phyloP scores from a whole-genome alignment of 2,329 filamentous ascomycete genomes.

The Talaromyces pinophilus region DNA sequence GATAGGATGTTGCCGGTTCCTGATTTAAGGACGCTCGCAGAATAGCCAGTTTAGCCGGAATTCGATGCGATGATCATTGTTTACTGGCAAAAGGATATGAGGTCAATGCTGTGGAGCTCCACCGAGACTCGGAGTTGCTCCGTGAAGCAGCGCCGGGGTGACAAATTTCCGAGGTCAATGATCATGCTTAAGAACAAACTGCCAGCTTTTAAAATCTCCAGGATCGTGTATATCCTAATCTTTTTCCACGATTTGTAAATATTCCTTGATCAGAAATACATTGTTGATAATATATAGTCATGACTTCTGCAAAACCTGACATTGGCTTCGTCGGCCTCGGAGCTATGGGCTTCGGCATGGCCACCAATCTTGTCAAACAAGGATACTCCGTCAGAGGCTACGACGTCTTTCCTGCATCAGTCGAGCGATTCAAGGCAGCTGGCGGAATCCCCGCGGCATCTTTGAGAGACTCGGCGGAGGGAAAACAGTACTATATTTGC shows the following conservation, averaged over 20 bases:
- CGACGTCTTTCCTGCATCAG: conserved; percentile 67
- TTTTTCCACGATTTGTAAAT: not conserved
- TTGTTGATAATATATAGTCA: conserved; percentile 48
- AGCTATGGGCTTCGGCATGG: conserved; percentile 82
- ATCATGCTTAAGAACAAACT: not conserved
- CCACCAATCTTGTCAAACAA: conserved; percentile 67
- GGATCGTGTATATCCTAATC: not conserved
- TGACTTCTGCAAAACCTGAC: conserved; percentile 41
- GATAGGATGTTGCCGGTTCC: not conserved
- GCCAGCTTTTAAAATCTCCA: not conserved
- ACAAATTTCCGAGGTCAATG: conserved; percentile 3
- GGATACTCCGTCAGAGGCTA: conserved; percentile 70
- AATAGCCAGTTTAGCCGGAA: conserved; percentile 1
- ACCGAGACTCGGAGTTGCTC: conserved; percentile 16
- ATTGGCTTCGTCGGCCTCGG: conserved; percentile 74
- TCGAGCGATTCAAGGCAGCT: conserved; percentile 64
- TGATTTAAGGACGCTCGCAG: not conserved
- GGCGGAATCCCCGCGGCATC: conserved; percentile 63
- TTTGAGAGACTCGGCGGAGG: conserved; percentile 62
- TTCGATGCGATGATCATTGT: not conserved
- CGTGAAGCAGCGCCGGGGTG: conserved; percentile 4
- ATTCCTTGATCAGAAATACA: not conserved
- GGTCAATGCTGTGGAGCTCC: not conserved
- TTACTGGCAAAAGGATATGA: not conserved
- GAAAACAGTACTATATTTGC: conserved; percentile 64